Percentiles rank a stretch among this genome's conserved stretches.
Conservation (phyloP, 345 rosid genomes). For the Pistacia integerrima region DNA sequence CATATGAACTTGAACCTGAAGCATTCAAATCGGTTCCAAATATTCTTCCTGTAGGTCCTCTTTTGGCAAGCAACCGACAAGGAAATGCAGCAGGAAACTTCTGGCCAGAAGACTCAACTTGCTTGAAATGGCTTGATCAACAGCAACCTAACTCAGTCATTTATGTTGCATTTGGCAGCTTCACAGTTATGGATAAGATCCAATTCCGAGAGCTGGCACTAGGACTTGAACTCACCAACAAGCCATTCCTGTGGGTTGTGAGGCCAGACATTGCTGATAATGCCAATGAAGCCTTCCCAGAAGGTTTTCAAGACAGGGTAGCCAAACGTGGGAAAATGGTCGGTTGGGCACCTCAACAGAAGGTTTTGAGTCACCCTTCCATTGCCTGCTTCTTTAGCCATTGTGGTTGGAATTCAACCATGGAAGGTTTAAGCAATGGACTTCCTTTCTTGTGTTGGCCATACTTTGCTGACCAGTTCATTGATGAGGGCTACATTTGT, state of each 20-base stretch:
- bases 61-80: not conserved
- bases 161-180: slow-evolving; percentile 45
- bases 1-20: slow-evolving; percentile 35
- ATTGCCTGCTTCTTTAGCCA: slow-evolving; percentile 54
- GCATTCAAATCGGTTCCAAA: slow-evolving; percentile 11
- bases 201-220: slow-evolving; percentile 36
- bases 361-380: slow-evolving; percentile 32
- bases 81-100: slow-evolving; percentile 26
- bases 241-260: slow-evolving; percentile 25
- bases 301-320: slow-evolving; percentile 10
- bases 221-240: slow-evolving; percentile 30
- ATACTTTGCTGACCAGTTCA: slow-evolving; percentile 48
- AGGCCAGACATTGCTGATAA: slow-evolving; percentile 11
- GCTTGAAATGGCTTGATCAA: slow-evolving; percentile 40
- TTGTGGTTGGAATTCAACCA: slow-evolving; percentile 65
- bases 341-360: slow-evolving; percentile 48
- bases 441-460: slow-evolving; percentile 62
- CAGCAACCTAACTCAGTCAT: slow-evolving; percentile 35
- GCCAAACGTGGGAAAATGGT: slow-evolving; percentile 18
- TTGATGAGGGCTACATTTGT: slow-evolving; percentile 40
- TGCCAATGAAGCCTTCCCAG: not conserved
- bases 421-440: slow-evolving; percentile 55
- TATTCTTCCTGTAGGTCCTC: slow-evolving; percentile 32
- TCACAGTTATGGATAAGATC: slow-evolving; percentile 10
- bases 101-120: slow-evolving; percentile 32